These are phyloP conservation scores for Pythium coloratum DNA, from an alignment of 352 stramenopile species.

Conservation along the genomic window DNA sequence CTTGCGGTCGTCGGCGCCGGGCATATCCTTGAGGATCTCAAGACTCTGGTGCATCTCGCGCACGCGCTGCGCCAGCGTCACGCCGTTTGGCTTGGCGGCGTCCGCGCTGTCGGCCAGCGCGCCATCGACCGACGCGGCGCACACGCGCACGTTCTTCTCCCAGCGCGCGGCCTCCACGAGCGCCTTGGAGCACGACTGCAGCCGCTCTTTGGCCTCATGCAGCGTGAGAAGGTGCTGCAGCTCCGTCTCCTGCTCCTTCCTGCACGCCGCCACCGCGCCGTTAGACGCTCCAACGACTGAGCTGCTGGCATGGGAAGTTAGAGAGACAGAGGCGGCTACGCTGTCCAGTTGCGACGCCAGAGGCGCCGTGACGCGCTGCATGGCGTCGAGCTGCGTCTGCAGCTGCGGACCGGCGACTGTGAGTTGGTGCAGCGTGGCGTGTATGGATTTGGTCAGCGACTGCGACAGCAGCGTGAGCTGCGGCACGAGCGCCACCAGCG, in stretches of 20 bases:
- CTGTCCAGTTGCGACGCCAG: constrained; percentile 45
- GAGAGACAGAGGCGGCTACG: constrained; percentile 12
- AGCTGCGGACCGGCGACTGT: constrained; percentile 45
- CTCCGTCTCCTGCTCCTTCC: constrained; percentile 36
- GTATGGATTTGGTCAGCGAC: constrained; percentile 53
- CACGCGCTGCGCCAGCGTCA: constrained; percentile 48
- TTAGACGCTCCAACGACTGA: no score
- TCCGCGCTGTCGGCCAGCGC: constrained; percentile 13
- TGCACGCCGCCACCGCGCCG: background rate
- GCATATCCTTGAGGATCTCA: constrained; percentile 56
- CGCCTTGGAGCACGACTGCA: constrained; percentile 62
- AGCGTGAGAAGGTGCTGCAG: constrained; percentile 62
- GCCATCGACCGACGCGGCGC: constrained; percentile 42
- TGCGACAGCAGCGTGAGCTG: constrained; percentile 66
- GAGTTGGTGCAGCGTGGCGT: constrained; percentile 63
- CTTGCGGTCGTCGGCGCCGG: constrained; percentile 51
- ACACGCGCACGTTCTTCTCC: constrained; percentile 62
- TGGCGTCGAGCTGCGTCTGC: constrained; percentile 49
- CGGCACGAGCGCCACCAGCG: constrained; percentile 46
- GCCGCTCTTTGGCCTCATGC: constrained; percentile 64
- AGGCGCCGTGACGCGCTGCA: constrained; percentile 46
- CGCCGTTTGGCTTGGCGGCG: background rate
- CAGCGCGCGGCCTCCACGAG: constrained; percentile 70
- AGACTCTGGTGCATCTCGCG: constrained; percentile 66
- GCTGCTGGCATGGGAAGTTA: background rate